These are phyloP conservation scores for Fusarium circinatum DNA, from an alignment of 2,329 filamentous ascomycete species.

Conservation along the genomic window DNA sequence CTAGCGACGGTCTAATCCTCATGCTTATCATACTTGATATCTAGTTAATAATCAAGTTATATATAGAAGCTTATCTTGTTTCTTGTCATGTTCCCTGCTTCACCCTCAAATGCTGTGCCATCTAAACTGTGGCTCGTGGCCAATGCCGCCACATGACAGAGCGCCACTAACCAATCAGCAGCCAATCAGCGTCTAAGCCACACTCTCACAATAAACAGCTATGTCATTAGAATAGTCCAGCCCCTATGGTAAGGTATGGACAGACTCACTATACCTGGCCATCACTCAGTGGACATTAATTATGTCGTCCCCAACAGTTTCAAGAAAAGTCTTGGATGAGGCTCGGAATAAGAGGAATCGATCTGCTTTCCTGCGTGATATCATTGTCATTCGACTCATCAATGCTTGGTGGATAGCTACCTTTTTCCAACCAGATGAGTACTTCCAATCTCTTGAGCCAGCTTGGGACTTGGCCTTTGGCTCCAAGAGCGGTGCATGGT, in stretches of 20 bases:
- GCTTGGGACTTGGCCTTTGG: conserved; percentile 93
- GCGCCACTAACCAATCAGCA: background rate
- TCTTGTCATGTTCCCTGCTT: background rate
- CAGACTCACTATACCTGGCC: background rate
- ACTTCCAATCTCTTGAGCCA: conserved; percentile 94
- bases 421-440: conserved; percentile 99
- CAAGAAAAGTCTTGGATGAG: conserved; percentile 22
- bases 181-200: conserved; percentile 15
- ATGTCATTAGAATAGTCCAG: conserved; percentile 12
- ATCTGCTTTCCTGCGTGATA: conserved; percentile 46
- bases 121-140: background rate
- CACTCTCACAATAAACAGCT: conserved; percentile 5
- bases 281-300: background rate
- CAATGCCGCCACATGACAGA: conserved; percentile 10
- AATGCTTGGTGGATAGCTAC: conserved; percentile 84
- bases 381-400: conserved; percentile 77
- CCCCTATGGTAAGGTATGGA: background rate
- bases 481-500: conserved; percentile 79
- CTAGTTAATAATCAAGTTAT: background rate
- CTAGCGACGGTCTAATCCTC: background rate
- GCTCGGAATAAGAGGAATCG: conserved; percentile 37
- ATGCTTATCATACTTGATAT: background rate
- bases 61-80: background rate
- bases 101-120: background rate
- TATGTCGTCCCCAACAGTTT: conserved; percentile 26